These are phyloP conservation scores for Tylopilus cervinicoccineus DNA, from an alignment of 768 basidiomycete genomes.

Conservation along the genomic window DNA sequence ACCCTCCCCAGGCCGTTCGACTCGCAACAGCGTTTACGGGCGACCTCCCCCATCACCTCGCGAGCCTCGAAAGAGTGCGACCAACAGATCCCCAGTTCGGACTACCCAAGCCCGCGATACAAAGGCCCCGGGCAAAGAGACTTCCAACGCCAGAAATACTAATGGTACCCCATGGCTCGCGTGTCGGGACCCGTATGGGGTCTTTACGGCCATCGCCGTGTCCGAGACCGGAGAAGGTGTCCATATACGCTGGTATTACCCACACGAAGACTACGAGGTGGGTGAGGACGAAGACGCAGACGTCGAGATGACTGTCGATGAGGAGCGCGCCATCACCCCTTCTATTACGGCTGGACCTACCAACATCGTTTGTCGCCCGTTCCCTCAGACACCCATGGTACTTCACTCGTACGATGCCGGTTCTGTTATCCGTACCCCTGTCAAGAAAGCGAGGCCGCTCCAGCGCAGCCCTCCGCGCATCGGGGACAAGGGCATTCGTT, in stretches of 20 bases:
- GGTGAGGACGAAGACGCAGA: slow-evolving; percentile 8
- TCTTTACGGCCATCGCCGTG: slow-evolving; percentile 10
- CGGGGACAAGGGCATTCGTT: slow-evolving; percentile 26
- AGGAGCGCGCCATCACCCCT: slow-evolving; percentile 18
- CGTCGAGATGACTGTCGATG: slow-evolving; percentile 11
- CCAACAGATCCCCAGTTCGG: background rate
- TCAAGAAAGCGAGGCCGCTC: slow-evolving; percentile 27
- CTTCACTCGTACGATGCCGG: slow-evolving; percentile 25
- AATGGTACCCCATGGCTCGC: slow-evolving; percentile 14
- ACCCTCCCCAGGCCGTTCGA: slow-evolving; percentile 13
- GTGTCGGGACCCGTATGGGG: slow-evolving; percentile 13
- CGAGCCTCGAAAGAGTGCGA: slow-evolving; percentile 6
- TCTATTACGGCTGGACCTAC: background rate
- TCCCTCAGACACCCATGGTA: slow-evolving; percentile 20
- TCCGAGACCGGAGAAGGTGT: slow-evolving; percentile 22
- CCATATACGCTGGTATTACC: slow-evolving; percentile 21
- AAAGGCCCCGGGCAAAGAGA: background rate
- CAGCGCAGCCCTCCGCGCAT: slow-evolving; percentile 27
- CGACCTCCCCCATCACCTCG: slow-evolving; percentile 6
- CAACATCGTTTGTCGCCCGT: background rate
- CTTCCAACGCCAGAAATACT: background rate
- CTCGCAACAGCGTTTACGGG: slow-evolving; percentile 25
- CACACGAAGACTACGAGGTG: slow-evolving; percentile 2
- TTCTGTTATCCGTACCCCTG: slow-evolving; percentile 28
- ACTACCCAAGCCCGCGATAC: background rate